Evolutionary conservation across 1,139 yeast genomes (phyloP).

Genomic region (Debaryomycetaceae sp.): DNA sequence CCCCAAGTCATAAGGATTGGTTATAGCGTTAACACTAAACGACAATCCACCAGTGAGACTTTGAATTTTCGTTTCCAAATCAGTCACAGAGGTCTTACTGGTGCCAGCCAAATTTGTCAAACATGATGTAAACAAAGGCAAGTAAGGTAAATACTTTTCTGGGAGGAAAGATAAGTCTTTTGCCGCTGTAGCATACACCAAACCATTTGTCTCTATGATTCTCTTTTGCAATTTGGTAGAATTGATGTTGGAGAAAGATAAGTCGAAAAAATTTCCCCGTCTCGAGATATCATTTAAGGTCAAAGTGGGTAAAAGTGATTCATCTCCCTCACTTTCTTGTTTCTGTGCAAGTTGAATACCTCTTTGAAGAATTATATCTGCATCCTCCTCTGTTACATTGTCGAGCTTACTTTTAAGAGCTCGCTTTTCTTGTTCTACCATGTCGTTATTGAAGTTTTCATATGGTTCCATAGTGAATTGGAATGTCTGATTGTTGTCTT

Average conservation of each 20-base stretch:
- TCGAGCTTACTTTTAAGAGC: conserved; percentile 47
- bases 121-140: conserved; percentile 78
- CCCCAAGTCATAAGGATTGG: conserved; percentile 50
- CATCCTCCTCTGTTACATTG: conserved; percentile 53
- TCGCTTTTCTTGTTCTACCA: conserved; percentile 52
- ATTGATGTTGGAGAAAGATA: conserved; percentile 24
- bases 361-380: conserved; percentile 52
- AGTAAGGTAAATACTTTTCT: conserved; percentile 55
- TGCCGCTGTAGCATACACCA: conserved; percentile 65
- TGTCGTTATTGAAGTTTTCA: conserved; percentile 44
- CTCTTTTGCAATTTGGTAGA: conserved; percentile 41
- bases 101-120: conserved; percentile 85
- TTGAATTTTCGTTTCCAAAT: conserved; percentile 81
- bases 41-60: conserved; percentile 81
- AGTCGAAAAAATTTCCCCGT: conserved; percentile 41
- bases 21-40: conserved; percentile 52
- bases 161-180: conserved; percentile 58
- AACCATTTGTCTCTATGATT: conserved; percentile 68
- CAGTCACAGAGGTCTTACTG: conserved; percentile 60
- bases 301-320: conserved; percentile 76
- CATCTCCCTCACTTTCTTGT: conserved; percentile 69
- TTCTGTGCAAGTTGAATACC: conserved; percentile 58
- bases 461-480: conserved; percentile 77
- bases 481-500: conserved; percentile 49
- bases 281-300: conserved; percentile 68